Conservation (phyloP, 345 rosid species). For the Conringia planisiliqua region DNA sequence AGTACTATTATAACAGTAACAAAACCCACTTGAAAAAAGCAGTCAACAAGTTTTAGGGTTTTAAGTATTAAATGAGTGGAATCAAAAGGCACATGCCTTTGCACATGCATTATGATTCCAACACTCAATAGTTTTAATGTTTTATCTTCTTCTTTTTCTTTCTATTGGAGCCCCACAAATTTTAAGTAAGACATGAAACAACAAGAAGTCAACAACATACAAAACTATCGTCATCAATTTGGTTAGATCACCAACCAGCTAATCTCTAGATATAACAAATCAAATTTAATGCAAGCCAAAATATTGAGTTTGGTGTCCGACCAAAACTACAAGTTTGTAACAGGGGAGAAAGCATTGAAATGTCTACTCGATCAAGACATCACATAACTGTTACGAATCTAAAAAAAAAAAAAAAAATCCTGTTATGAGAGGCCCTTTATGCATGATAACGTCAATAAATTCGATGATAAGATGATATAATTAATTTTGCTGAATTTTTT, state of each 20-base stretch:
- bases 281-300: slow-evolving; percentile 8
- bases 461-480: not conserved
- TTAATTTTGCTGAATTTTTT: not conserved
- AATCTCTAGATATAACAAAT: slow-evolving; percentile 14
- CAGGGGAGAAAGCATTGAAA: not conserved
- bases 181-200: slow-evolving; percentile 27
- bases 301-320: slow-evolving; percentile 17
- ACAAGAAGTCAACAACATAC: slow-evolving; percentile 26
- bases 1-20: not conserved
- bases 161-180: slow-evolving; percentile 28
- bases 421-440: not conserved
- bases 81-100: slow-evolving; percentile 33
- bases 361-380: slow-evolving; percentile 13
- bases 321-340: slow-evolving; percentile 19
- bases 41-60: slow-evolving; percentile 27
- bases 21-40: slow-evolving; percentile 14
- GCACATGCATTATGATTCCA: slow-evolving; percentile 34
- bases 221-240: slow-evolving; percentile 6
- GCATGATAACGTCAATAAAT: not conserved
- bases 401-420: not conserved
- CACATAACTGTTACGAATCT: not conserved
- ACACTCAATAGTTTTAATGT: not conserved
- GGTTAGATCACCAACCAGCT: slow-evolving; percentile 23
- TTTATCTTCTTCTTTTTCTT: not conserved
- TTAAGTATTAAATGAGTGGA: slow-evolving; percentile 12